Conservation (phyloP, 2,329 filamentous ascomycete genomes). For the Colletotrichum gigasporum region DNA sequence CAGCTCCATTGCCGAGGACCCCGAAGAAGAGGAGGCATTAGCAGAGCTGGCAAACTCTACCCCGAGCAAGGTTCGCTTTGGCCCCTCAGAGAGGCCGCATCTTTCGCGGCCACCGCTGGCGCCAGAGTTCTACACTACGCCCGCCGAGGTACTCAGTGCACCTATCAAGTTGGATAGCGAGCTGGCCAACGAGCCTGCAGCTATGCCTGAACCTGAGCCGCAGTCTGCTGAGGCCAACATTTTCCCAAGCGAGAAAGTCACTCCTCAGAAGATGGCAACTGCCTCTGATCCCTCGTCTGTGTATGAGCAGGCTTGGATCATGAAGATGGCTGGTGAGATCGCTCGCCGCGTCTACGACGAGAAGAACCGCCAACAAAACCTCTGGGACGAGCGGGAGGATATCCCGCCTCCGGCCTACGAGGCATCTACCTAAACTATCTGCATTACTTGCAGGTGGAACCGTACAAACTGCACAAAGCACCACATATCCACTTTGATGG, state of each 20-base stretch:
- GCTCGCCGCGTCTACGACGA: constrained; percentile 88
- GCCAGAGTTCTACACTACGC: constrained; percentile 43
- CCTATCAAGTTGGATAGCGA: constrained; percentile 26
- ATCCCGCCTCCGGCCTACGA: constrained; percentile 71
- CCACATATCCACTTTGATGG: constrained; percentile 4
- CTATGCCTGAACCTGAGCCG: constrained; percentile 30
- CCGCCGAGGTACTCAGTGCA: constrained; percentile 23
- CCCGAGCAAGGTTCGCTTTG: constrained; percentile 54
- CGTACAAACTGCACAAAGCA: neutral
- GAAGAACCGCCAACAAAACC: constrained; percentile 67
- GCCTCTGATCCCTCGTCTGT: constrained; percentile 62
- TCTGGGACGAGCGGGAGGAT: constrained; percentile 66
- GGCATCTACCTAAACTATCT: constrained; percentile 50
- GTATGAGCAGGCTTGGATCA: constrained; percentile 85
- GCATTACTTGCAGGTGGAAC: constrained; percentile 9
- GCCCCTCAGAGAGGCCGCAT: constrained; percentile 39
- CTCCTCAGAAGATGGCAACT: too few relatives aligned
- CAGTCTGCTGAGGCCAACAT: constrained; percentile 32
- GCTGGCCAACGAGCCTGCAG: constrained; percentile 25
- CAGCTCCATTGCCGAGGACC: constrained; percentile 67
- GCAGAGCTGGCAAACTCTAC: constrained; percentile 31
- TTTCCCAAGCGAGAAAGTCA: constrained; percentile 40
- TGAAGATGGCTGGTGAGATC: constrained; percentile 94
- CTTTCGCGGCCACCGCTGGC: constrained; percentile 43
- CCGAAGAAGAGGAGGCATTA: constrained; percentile 55